Conservation (phyloP, 768 basidiomycete species). For the Trametes meyenii region DNA sequence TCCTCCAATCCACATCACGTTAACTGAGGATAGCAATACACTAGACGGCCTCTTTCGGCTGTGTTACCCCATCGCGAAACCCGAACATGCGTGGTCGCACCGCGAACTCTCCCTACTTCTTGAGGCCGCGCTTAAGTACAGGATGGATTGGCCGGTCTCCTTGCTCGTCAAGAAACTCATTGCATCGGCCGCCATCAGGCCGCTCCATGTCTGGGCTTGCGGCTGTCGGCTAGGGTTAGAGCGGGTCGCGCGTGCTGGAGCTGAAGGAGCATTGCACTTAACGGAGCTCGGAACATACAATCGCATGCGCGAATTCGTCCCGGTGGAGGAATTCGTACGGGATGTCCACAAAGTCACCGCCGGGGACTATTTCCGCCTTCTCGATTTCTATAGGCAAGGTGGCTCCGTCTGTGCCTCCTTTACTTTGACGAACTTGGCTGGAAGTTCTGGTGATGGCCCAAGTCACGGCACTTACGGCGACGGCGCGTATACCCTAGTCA, state of each 20-base stretch:
- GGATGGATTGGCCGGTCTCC: slow-evolving; percentile 2
- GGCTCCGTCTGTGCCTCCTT: neutral
- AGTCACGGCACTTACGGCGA: neutral
- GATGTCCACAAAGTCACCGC: neutral
- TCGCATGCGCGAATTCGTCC: neutral
- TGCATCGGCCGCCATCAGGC: slow-evolving; percentile 22
- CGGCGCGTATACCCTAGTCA: no score
- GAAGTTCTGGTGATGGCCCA: neutral
- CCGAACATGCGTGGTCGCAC: slow-evolving; percentile 10
- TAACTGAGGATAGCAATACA: slow-evolving; percentile 13
- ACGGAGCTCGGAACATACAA: neutral
- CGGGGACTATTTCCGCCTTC: slow-evolving; percentile 3
- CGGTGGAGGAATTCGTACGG: neutral
- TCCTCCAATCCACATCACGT: no score
- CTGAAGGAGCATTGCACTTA: neutral
- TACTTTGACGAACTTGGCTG: neutral
- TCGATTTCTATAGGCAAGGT: neutral
- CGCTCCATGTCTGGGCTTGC: slow-evolving; percentile 36
- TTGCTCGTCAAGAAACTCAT: slow-evolving; percentile 18
- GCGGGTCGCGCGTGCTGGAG: slow-evolving; percentile 29
- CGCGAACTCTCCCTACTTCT: neutral
- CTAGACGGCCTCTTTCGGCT: slow-evolving; percentile 37
- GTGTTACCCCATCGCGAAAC: slow-evolving; percentile 37
- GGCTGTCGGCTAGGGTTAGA: slow-evolving; percentile 35
- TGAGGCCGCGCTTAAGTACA: slow-evolving; percentile 11